A percentile compares a stretch with the other conserved stretches of the same genome.
These are phyloP conservation scores for Microsporum canis DNA, from an alignment of 2,329 filamentous ascomycete genomes.

Conservation along the genomic window DNA sequence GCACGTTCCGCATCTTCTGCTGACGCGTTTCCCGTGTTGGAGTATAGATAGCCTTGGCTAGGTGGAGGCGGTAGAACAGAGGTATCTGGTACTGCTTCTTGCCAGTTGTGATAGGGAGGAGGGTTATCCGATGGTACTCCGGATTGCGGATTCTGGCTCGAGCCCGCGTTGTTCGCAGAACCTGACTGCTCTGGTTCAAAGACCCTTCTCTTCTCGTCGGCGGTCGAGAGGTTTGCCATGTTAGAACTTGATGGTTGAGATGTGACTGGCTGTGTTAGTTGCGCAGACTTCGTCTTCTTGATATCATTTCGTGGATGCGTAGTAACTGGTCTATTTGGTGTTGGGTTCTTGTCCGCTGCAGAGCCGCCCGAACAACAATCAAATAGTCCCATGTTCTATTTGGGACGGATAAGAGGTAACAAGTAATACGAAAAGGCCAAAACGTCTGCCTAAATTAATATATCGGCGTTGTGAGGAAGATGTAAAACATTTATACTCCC, in stretches of 20 bases:
- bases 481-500: no score
- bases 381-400: neutral
- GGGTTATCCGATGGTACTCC: slow-evolving; percentile 21
- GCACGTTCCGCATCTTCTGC: slow-evolving; percentile 44
- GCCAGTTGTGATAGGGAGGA: slow-evolving; percentile 53
- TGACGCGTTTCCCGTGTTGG: slow-evolving; percentile 47
- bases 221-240: neutral
- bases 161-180: neutral
- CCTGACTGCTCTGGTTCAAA: neutral
- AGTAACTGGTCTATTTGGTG: neutral
- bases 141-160: neutral
- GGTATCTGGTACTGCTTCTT: slow-evolving; percentile 46
- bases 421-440: no score
- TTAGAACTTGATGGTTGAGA: neutral
- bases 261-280: neutral
- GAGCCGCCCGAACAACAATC: neutral
- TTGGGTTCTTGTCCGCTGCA: neutral
- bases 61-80: slow-evolving; percentile 50
- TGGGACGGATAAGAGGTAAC: neutral
- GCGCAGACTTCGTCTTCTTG: neutral
- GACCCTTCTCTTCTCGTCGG: neutral
- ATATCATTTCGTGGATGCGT: neutral
- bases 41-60: slow-evolving; percentile 41
- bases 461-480: no score
- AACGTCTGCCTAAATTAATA: no score